phyloP scores from a whole-genome alignment of 139 green algal species.

The Picochlorum sp. region DNA sequence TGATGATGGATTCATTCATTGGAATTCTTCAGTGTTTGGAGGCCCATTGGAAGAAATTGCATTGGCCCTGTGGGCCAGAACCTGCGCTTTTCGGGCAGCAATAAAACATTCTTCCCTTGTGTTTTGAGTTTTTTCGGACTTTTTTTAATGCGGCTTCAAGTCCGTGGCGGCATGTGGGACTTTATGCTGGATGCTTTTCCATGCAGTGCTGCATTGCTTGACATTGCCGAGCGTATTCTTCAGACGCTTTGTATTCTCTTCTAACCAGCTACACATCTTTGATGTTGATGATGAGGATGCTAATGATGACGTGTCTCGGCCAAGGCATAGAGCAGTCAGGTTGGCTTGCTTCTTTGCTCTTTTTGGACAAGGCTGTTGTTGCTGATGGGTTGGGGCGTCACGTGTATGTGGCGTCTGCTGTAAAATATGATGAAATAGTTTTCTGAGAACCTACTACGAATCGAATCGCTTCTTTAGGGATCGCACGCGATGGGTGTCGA shows the following conservation, averaged over 20 bases:
- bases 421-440: conserved; percentile 25
- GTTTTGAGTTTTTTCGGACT: conserved; percentile 41
- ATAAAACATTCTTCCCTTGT: conserved; percentile 36
- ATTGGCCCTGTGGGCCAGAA: conserved; percentile 16
- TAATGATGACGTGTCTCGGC: neutral
- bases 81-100: conserved; percentile 16
- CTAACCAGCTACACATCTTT: neutral
- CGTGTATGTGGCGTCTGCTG: neutral
- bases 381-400: neutral
- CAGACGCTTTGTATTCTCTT: conserved; percentile 4
- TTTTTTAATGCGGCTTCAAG: conserved; percentile 34
- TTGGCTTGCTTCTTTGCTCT: neutral
- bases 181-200: conserved; percentile 17
- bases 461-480: conserved; percentile 7
- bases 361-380: no score
- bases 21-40: neutral
- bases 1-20: neutral
- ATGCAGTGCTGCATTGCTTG: conserved; percentile 11
- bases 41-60: conserved; percentile 36
- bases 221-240: neutral
- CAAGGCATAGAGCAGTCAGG: neutral
- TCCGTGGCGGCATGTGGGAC: conserved; percentile 35
- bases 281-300: no score
- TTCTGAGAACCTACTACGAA: conserved; percentile 26
- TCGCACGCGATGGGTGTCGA: neutral